Evolutionary conservation across 192 early-diverging fungal genomes (phyloP), one percentile per base, ranked within the genome.

Genomic region (Coemansia sp.): DNA sequence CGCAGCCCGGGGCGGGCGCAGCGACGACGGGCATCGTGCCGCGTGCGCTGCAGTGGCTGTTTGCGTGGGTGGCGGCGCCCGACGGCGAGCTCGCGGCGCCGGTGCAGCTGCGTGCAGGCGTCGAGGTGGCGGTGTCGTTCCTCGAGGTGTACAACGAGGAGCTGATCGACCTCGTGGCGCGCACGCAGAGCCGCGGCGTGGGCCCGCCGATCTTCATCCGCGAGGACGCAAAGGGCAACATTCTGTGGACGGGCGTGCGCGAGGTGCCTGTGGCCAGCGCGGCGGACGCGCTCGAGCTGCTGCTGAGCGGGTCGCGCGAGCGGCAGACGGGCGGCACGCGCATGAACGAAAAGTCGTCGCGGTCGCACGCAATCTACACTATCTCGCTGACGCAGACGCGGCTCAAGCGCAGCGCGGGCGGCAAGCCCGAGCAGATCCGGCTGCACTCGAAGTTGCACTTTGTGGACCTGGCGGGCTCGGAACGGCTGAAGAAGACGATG

Each of bases 61-160:
- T 92, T 46, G 64, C 76, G 50, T 82, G 56, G 56, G 62, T 56
- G 14, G 27, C 31, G 42, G 16, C 60, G 4, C 11, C 10, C 1
- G 21, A 45, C 3, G 25, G 30, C 11, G 28, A 29, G 6, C 25
- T 25, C 2, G 14, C 52, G 9, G 28, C 43, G 61, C 42, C 30
- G 56, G 4, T 29, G 33, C 46, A 6, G 25, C 32, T 64, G 25
- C 62, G 47, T 21, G 24, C 32, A 12, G 64, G 64, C 14, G 30
- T 65, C 14, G 64, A 65, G 21, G 58, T 73, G n/a, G 55, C 64
- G 18, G 92, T 97, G 9, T 94, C 94, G 9, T 98, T 97, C 78
- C 67, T 99, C 24, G 95, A 98, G 63, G 85, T 97, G 8, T 96
- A 98, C 73, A 98, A 98, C 68, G 97, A 98, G 60, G 97, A 98